Evolutionary conservation across 306 rosid genomes (phyloP).

Genomic region (Boehmeria nivea): DNA sequence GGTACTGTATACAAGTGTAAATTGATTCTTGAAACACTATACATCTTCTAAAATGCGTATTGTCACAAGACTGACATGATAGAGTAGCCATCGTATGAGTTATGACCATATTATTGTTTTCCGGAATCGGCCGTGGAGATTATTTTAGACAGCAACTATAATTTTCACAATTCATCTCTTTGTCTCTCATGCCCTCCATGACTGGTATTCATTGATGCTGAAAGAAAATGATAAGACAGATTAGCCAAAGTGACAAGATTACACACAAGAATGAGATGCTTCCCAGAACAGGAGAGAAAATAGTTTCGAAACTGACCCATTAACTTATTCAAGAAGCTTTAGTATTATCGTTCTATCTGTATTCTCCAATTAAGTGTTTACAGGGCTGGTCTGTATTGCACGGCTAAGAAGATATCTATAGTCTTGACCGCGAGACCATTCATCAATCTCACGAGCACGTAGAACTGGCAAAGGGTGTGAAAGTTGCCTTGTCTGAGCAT

Average conservation of each 20-base stretch:
- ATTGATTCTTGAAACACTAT: conserved; percentile 1
- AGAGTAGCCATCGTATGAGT: no score
- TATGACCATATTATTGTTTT: neutral
- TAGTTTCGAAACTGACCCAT: neutral
- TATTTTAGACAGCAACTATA: no score
- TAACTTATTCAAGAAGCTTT: conserved; percentile 22
- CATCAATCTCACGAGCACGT: conserved; percentile 93
- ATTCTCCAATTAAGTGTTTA: conserved; percentile 9
- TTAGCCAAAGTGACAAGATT: neutral
- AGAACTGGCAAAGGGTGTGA: conserved; percentile 93
- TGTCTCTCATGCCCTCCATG: neutral
- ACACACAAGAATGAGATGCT: neutral
- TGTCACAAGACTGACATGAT: conserved; percentile 14
- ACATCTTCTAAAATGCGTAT: conserved; percentile 2
- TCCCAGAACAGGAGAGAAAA: neutral
- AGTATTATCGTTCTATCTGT: conserved; percentile 5
- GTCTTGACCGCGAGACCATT: conserved; percentile 78
- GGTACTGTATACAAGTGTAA: conserved; percentile 5
- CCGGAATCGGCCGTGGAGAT: neutral
- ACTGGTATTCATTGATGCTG: neutral
- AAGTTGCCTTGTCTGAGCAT: conserved; percentile 91
- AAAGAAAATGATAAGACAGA: neutral
- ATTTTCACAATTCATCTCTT: no score
- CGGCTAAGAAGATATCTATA: conserved; percentile 58
- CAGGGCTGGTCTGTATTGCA: conserved; percentile 34